These are phyloP conservation scores for Inonotus obliquus DNA, from an alignment of 1,284 basidiomycete genomes.

Conservation along the genomic window DNA sequence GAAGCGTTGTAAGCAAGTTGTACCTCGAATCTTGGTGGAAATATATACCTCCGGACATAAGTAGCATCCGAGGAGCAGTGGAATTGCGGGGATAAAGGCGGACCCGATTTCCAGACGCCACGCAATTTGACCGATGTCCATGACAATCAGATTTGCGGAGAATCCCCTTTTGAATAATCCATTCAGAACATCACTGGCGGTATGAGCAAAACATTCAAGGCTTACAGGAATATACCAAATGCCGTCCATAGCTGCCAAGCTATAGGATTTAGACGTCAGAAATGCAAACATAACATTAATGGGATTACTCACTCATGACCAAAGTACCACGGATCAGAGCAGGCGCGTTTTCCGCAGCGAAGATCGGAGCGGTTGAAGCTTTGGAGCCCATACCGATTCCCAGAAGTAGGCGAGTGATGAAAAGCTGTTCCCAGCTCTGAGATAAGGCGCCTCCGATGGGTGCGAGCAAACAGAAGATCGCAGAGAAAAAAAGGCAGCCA, in stretches of 20 bases:
- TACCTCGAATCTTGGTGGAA: conserved; percentile 34
- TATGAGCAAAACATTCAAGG: conserved; percentile 23
- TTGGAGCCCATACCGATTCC: conserved; percentile 70
- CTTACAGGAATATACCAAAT: conserved; percentile 59
- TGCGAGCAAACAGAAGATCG: conserved; percentile 48
- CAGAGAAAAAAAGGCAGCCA: conserved; percentile 66
- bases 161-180: conserved; percentile 31
- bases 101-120: conserved; percentile 57
- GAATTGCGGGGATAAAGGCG: conserved; percentile 50
- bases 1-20: conserved; percentile 40
- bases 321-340: conserved; percentile 51
- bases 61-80: conserved; percentile 36
- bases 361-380: conserved; percentile 55
- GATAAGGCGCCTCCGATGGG: conserved; percentile 53
- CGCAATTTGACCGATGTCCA: conserved; percentile 40
- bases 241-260: conserved; percentile 33
- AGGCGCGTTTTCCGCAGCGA: conserved; percentile 57
- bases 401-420: conserved; percentile 51
- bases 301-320: conserved; percentile 33
- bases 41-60: conserved; percentile 57
- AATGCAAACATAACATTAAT: not conserved
- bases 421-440: conserved; percentile 27
- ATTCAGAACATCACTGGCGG: not conserved
- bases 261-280: not conserved
- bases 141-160: conserved; percentile 45